These are phyloP conservation scores for Pichia californica DNA, from an alignment of 805 yeast genomes.

Conservation along the genomic window DNA sequence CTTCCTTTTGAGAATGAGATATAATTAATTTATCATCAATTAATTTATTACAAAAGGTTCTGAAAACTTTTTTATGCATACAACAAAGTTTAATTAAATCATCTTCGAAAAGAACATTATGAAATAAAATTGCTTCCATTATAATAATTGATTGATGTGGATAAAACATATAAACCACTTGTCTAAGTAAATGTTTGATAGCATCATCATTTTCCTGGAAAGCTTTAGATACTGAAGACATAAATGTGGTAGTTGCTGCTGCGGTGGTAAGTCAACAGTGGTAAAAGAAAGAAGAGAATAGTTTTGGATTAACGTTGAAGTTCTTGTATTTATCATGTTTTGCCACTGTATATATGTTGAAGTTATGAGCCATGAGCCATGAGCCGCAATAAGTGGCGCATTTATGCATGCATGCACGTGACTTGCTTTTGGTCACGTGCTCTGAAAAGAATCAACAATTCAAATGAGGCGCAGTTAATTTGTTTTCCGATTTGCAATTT, in stretches of 20 bases:
- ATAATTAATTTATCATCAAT: slow-evolving; percentile 78
- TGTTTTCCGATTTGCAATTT: too few relatives aligned
- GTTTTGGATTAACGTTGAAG: background rate
- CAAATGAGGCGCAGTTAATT: too few relatives aligned
- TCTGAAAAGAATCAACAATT: too few relatives aligned
- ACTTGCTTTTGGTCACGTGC: too few relatives aligned
- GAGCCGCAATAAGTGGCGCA: too few relatives aligned
- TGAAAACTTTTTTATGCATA: slow-evolving; percentile 78
- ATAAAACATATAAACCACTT: slow-evolving; percentile 83
- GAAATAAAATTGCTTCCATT: slow-evolving; percentile 80
- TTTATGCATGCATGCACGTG: too few relatives aligned
- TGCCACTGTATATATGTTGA: too few relatives aligned
- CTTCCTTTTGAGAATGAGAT: slow-evolving; percentile 67
- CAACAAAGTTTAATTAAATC: slow-evolving; percentile 78
- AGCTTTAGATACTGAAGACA: slow-evolving; percentile 9
- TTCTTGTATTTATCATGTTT: too few relatives aligned
- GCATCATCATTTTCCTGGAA: slow-evolving; percentile 12
- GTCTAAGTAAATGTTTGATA: slow-evolving; percentile 46
- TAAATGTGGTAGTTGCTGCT: too few relatives aligned
- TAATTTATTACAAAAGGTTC: slow-evolving; percentile 72
- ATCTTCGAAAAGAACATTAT: slow-evolving; percentile 87
- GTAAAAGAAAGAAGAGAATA: background rate
- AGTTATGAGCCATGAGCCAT: too few relatives aligned
- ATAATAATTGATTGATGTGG: slow-evolving; percentile 76
- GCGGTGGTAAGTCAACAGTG: too few relatives aligned